Conservation (phyloP, 1,139 yeast species). For the Geotrichum cucujoidarum region DNA sequence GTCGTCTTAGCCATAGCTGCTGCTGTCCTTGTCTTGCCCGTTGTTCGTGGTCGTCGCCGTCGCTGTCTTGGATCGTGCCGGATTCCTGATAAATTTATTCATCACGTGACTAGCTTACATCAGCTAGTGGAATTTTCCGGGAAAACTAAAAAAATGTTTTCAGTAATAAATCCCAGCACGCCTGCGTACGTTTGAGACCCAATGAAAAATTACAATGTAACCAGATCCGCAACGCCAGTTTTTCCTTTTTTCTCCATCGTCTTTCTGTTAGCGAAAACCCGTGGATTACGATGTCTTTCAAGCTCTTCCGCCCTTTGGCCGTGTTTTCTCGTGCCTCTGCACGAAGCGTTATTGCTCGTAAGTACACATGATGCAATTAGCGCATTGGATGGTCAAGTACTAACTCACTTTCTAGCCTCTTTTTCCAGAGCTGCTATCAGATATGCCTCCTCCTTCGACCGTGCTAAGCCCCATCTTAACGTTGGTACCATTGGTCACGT, state of each 20-base stretch:
- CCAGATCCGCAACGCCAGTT: neutral
- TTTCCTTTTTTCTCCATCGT: neutral
- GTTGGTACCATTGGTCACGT: slow-evolving; percentile 96
- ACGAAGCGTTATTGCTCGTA: slow-evolving; percentile 12
- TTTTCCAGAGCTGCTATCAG: slow-evolving; percentile 11
- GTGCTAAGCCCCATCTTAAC: slow-evolving; percentile 83
- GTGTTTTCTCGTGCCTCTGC: slow-evolving; percentile 11
- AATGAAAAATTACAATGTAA: slow-evolving; percentile 1
- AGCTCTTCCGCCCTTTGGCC: slow-evolving; percentile 15
- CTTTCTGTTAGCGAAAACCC: neutral
- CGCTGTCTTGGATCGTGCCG: neutral
- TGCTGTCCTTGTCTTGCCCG: neutral
- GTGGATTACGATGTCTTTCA: slow-evolving; percentile 13
- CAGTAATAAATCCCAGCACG: too few relatives aligned
- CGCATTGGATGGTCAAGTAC: too few relatives aligned
- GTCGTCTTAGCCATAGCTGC: slow-evolving; percentile 16
- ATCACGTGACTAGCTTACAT: too few relatives aligned
- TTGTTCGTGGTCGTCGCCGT: neutral
- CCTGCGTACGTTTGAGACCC: slow-evolving; percentile 10
- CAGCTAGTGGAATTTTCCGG: too few relatives aligned
- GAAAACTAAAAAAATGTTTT: too few relatives aligned
- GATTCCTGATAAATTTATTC: too few relatives aligned
- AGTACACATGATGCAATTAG: too few relatives aligned
- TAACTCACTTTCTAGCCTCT: neutral
- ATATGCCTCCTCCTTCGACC: slow-evolving; percentile 29